Evolutionary conservation across 2,329 filamentous ascomycete genomes (phyloP), one percentile per base, ranked within the genome.

Genomic region (Achaetomium macrosporum): DNA sequence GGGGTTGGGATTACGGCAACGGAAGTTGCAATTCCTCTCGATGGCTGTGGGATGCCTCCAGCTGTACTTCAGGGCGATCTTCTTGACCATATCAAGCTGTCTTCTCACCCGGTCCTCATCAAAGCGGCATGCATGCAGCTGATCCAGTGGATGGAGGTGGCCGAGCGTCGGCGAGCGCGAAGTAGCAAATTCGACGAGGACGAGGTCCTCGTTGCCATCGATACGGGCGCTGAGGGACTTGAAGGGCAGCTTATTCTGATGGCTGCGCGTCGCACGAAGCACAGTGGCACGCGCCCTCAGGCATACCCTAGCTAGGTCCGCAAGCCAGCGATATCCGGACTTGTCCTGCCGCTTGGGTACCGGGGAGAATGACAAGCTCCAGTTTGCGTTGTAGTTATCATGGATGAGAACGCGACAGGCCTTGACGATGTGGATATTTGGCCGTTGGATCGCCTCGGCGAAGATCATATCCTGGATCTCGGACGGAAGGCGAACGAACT

Each of bases 391-490:
- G 6, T 19, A 3, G 9, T 9, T 12, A 16, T 48, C 12, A 7
- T 20, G 9, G 45, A 40, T 10, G 2, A 42, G 6, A 4, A 4
- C 20, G 1, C 51, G 31, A 16, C 5, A 39, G 12, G 37, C 52
- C 11, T 35, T 49, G 47, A 59, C 45, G 5, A 55, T 48, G 25
- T 64, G 62, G 16, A 61, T 42, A 6, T 59, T 51, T 1, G 61
- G 60, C 45, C 54, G 57, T 15, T 35, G 31, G 4, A 64, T 17
- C 2, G 50, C 53, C 36, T 61, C 46, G 5, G 17, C 33, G 36
- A 61, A 61, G 47, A 63, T 59, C 46, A 51, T 50, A 2, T 36
- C 33, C n/a, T 61, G 59, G 5, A 63, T 54, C 29, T 63, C 61
- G 2, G 39, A 4, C 1, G 59, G 59, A 2, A 62, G 15, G 9